These are phyloP conservation scores for Fusarium zealandicum DNA, from an alignment of 2,329 filamentous ascomycete species.

Conservation along the genomic window DNA sequence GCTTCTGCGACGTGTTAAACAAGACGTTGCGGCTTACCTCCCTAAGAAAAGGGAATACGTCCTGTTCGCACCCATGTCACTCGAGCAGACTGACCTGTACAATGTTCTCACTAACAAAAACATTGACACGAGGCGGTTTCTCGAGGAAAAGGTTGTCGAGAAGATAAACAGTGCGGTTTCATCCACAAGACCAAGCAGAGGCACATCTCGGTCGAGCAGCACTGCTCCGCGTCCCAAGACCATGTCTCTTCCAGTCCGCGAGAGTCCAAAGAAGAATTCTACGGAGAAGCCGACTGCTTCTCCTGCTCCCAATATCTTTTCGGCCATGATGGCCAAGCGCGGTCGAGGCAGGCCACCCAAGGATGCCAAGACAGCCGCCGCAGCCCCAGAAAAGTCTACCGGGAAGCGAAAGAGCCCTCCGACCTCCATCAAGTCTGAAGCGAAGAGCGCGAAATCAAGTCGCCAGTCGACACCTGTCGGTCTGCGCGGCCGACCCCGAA, in stretches of 20 bases:
- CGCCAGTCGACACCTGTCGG: conserved; percentile 75
- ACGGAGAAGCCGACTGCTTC: conserved; percentile 31
- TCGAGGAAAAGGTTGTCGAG: conserved; percentile 81
- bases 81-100: conserved; percentile 91
- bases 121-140: conserved; percentile 72
- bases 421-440: conserved; percentile 46
- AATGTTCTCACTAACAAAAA: conserved; percentile 66
- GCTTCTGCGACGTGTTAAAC: conserved; percentile 85
- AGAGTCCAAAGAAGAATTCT: conserved; percentile 46
- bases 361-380: conserved; percentile 34
- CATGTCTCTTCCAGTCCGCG: conserved; percentile 46
- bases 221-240: conserved; percentile 29
- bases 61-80: conserved; percentile 88
- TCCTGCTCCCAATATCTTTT: conserved; percentile 55
- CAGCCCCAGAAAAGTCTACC: conserved; percentile 29
- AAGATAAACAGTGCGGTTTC: conserved; percentile 54
- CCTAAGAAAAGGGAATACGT: conserved; percentile 98
- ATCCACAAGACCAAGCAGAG: conserved; percentile 44
- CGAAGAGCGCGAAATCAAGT: conserved; percentile 79
- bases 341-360: conserved; percentile 36
- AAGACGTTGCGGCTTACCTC: conserved; percentile 89
- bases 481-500: conserved; percentile 59
- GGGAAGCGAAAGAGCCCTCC: conserved; percentile 47
- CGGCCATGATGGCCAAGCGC: conserved; percentile 60
- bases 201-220: conserved; percentile 52